Evolutionary conservation across 345 rosid species (phyloP).

Genomic region (Ceriops zippeliana): DNA sequence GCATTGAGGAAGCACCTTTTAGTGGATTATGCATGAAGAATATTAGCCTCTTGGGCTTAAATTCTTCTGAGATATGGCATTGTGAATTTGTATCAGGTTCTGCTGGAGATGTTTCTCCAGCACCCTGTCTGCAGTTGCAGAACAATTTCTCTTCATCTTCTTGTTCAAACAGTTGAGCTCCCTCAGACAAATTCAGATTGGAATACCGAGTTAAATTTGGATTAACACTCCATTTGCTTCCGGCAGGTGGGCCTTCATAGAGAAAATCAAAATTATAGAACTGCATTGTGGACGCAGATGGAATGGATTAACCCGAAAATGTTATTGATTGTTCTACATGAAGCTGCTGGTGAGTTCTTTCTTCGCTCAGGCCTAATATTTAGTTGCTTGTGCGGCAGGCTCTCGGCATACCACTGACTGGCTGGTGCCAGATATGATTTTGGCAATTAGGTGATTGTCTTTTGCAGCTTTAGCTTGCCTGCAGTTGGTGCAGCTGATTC

Average conservation of each 20-base stretch:
- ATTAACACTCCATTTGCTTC: background rate
- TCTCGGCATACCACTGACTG: background rate
- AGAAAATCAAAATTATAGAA: slow-evolving; percentile 7
- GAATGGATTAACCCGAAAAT: background rate
- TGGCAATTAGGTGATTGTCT: background rate
- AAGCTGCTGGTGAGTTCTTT: slow-evolving; percentile 3
- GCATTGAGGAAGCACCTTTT: slow-evolving; percentile 62
- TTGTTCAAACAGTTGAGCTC: slow-evolving; percentile 35
- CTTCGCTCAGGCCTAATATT: background rate
- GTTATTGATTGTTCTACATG: background rate
- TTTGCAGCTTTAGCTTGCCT: slow-evolving; percentile 1
- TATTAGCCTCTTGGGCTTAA: slow-evolving; percentile 55
- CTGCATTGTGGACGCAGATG: background rate
- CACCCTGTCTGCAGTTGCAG: slow-evolving; percentile 66
- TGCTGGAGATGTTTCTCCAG: slow-evolving; percentile 49
- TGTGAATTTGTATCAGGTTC: slow-evolving; percentile 81
- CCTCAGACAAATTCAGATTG: background rate
- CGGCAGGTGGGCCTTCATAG: background rate
- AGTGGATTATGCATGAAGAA: slow-evolving; percentile 74
- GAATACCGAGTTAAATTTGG: background rate
- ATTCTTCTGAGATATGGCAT: slow-evolving; percentile 53
- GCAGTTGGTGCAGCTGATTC: background rate
- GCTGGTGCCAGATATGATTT: background rate
- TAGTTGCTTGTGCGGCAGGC: background rate
- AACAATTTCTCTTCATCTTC: slow-evolving; percentile 36